Evolutionary conservation across 352 stramenopile genomes (phyloP).

Genomic region (Albugo laibachii): DNA sequence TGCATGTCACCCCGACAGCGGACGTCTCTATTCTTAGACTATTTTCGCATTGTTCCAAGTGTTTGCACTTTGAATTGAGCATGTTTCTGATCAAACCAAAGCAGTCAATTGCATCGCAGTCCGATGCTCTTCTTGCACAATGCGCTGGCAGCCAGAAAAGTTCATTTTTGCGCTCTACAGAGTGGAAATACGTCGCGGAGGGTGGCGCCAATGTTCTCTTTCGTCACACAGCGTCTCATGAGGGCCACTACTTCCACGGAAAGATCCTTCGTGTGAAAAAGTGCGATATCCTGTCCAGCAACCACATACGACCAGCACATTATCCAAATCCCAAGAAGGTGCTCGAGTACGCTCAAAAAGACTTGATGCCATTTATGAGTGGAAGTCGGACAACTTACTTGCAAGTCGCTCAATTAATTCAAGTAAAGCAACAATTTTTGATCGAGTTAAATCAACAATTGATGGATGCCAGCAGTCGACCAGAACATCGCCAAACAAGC

Average conservation of each 20-base stretch:
- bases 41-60: too few species aligned
- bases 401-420: constrained; percentile 49
- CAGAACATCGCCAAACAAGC: constrained; percentile 33
- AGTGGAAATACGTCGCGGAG: constrained; percentile 79
- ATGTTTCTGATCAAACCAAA: too few species aligned
- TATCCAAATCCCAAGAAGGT: constrained; percentile 48
- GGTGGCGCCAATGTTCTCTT: constrained; percentile 74
- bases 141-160: too few species aligned
- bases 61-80: too few species aligned
- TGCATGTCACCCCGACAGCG: too few species aligned
- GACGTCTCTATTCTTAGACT: too few species aligned
- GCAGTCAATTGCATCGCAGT: too few species aligned
- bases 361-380: constrained; percentile 47
- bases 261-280: constrained; percentile 76
- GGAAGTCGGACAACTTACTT: constrained; percentile 11
- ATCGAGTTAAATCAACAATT: constrained; percentile 39
- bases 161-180: constrained; percentile 14
- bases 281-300: constrained; percentile 16
- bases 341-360: constrained; percentile 47
- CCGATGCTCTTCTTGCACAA: too few species aligned
- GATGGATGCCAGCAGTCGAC: constrained; percentile 27
- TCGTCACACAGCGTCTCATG: constrained; percentile 18
- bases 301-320: constrained; percentile 26
- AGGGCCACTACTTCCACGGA: constrained; percentile 22
- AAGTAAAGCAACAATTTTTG: constrained; percentile 40